Evolutionary conservation across 148 eudicot genomes (phyloP).

Genomic region (Simmondsia chinensis): DNA sequence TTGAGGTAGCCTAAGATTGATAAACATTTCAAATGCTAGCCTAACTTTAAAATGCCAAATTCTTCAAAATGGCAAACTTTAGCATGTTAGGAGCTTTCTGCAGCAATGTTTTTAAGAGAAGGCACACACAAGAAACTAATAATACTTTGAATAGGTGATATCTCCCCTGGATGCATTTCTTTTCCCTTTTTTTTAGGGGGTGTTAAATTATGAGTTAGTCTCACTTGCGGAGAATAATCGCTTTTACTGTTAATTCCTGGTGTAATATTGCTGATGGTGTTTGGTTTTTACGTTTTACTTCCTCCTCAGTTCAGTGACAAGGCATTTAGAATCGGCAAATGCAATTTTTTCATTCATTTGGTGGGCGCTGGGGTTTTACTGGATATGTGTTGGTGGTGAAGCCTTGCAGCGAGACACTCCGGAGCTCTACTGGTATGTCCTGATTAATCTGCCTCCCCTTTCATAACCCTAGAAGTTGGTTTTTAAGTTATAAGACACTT

Average conservation of each 20-base stretch:
- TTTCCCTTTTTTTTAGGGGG: too few relatives aligned
- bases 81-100: too few relatives aligned
- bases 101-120: too few relatives aligned
- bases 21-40: too few relatives aligned
- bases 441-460: neutral
- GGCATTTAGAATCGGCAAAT: conserved; percentile 67
- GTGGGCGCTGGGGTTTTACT: conserved; percentile 75
- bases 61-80: too few relatives aligned
- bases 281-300: conserved; percentile 1
- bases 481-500: too few relatives aligned
- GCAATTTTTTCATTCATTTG: conserved; percentile 70
- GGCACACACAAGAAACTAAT: too few relatives aligned
- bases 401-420: conserved; percentile 48
- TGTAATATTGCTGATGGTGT: neutral
- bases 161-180: too few relatives aligned
- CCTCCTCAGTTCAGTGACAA: conserved; percentile 32
- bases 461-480: too few relatives aligned
- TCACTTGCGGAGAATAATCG: neutral
- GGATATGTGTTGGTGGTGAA: conserved; percentile 55
- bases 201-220: neutral
- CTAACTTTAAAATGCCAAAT: too few relatives aligned
- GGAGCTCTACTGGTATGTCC: conserved; percentile 54
- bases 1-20: too few relatives aligned
- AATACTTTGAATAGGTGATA: too few relatives aligned
- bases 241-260: neutral